Conservation (phyloP, 2,329 filamentous ascomycete genomes). For the Xylariaceae sp. region DNA sequence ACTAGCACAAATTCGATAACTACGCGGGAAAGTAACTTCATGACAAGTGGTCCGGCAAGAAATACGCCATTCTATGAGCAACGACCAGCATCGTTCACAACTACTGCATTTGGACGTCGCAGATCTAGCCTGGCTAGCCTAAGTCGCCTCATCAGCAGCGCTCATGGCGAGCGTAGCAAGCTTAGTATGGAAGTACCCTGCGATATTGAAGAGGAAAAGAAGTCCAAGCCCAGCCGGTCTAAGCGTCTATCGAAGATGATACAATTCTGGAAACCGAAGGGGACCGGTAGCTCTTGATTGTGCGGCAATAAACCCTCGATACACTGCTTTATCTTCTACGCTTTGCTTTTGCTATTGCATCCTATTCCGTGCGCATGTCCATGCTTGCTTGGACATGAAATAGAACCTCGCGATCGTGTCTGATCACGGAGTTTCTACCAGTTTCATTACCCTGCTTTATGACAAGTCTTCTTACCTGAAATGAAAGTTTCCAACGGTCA, state of each 20-base stretch:
- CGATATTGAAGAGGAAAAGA: slow-evolving; percentile 52
- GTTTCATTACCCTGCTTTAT: not conserved
- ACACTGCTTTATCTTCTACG: not conserved
- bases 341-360: not conserved
- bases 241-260: slow-evolving; percentile 69
- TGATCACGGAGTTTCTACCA: not conserved
- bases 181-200: slow-evolving; percentile 61
- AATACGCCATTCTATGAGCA: slow-evolving; percentile 46
- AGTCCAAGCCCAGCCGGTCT: slow-evolving; percentile 55
- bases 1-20: slow-evolving; percentile 74
- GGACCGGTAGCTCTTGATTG: slow-evolving; percentile 27
- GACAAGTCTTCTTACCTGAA: not conserved
- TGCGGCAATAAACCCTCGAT: slow-evolving; percentile 7
- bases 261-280: slow-evolving; percentile 69
- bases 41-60: slow-evolving; percentile 33
- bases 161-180: slow-evolving; percentile 70
- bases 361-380: not conserved
- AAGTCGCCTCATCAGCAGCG: slow-evolving; percentile 68
- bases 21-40: slow-evolving; percentile 59
- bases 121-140: slow-evolving; percentile 72
- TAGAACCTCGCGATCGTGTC: not conserved
- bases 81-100: slow-evolving; percentile 57
- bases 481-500: not conserved
- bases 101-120: slow-evolving; percentile 59
- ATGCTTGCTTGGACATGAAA: not conserved